Evolutionary conservation across 169 alveolate species (phyloP).

Genomic region (Plasmodium falciparum): DNA sequence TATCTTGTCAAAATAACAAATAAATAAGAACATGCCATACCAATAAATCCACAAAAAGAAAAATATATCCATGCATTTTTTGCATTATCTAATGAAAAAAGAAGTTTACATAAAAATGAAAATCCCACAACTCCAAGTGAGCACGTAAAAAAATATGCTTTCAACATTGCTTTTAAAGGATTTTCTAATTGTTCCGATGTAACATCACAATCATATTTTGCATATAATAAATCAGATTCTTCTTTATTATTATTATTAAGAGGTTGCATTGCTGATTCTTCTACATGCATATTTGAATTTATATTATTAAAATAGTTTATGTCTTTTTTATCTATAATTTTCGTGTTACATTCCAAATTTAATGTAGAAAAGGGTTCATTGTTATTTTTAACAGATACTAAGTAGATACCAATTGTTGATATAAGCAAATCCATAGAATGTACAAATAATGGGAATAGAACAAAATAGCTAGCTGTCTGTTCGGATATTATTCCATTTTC

Average conservation of each 20-base stretch:
- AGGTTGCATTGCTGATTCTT: not conserved
- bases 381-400: constrained; percentile 84
- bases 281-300: not conserved
- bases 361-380: constrained; percentile 63
- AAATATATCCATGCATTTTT: constrained; percentile 81
- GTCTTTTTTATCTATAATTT: not conserved
- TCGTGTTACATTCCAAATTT: not conserved
- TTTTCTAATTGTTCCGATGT: constrained; percentile 37
- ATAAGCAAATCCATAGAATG: constrained; percentile 89
- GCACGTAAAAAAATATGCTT: constrained; percentile 85
- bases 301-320: constrained; percentile 16
- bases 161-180: constrained; percentile 55
- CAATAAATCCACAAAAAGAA: constrained; percentile 87
- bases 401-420: constrained; percentile 84
- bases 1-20: constrained; percentile 91
- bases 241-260: not conserved
- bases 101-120: constrained; percentile 81
- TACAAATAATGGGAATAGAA: constrained; percentile 90
- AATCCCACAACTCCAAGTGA: constrained; percentile 84
- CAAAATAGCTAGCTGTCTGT: constrained; percentile 81
- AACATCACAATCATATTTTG: constrained; percentile 79
- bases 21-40: constrained; percentile 88
- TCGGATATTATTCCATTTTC: constrained; percentile 81
- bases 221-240: constrained; percentile 10
- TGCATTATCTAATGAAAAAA: constrained; percentile 67